Percentiles rank a stretch among this genome's conserved stretches.
Conservation (phyloP, 1,284 basidiomycete genomes). For the Thecaphora thlaspeos region DNA sequence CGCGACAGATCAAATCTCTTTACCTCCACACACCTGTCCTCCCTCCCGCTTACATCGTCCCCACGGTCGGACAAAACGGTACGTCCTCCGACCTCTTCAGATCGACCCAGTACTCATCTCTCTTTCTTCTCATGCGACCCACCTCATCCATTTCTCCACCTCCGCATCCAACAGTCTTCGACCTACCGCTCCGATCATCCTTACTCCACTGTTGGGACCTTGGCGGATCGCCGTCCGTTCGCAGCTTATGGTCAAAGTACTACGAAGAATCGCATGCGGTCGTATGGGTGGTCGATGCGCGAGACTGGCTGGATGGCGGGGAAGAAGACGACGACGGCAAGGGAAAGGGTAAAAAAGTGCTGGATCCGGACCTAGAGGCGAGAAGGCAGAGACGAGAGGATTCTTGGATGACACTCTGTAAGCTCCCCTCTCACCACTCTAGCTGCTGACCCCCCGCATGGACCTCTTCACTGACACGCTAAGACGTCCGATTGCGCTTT, state of each 20-base stretch:
- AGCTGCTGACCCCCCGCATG: too few relatives aligned
- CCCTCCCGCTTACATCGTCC: slow-evolving; percentile 29
- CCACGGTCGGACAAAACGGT: slow-evolving; percentile 45
- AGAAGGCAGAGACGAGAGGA: too few relatives aligned
- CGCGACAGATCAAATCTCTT: slow-evolving; percentile 17
- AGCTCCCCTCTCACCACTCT: too few relatives aligned
- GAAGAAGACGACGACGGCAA: slow-evolving; percentile 14
- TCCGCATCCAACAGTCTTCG: slow-evolving; percentile 13
- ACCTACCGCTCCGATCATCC: slow-evolving; percentile 19
- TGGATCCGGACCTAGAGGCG: too few relatives aligned
- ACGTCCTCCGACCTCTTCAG: neutral
- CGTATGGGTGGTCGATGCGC: slow-evolving; percentile 39
- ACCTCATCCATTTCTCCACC: neutral
- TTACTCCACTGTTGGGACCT: slow-evolving; percentile 47
- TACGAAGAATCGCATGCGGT: slow-evolving; percentile 36
- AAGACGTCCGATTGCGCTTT: too few relatives aligned
- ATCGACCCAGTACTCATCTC: too few relatives aligned
- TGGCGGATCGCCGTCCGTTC: slow-evolving; percentile 35
- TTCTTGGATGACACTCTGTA: too few relatives aligned
- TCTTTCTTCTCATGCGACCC: neutral
- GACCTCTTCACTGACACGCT: too few relatives aligned
- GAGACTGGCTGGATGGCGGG: slow-evolving; percentile 14
- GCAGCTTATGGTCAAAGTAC: slow-evolving; percentile 42
- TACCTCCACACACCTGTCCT: slow-evolving; percentile 23
- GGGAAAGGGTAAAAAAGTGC: neutral